Evolutionary conservation across 2,329 filamentous ascomycete genomes (phyloP), one percentile per base, ranked within the genome.

Genomic region (Fonsecaea multimorphosa): DNA sequence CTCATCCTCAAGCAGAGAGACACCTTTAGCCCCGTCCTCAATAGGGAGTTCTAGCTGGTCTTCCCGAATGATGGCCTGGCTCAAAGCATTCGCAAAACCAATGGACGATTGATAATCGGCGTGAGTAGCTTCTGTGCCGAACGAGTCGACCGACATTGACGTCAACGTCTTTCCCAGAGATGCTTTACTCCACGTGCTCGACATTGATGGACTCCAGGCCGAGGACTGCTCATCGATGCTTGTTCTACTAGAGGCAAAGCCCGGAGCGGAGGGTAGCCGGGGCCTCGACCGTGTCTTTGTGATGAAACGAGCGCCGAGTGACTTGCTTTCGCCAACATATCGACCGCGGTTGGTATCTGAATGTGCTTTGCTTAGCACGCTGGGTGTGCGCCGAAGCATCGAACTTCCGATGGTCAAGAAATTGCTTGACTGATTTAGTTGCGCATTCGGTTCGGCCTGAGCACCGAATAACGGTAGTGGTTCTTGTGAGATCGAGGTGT

Each of bases 111-210:
- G 93, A 77, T 94, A 97, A 73, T 96, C 93, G 12, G 58, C 65
- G n/a, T 66, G 66, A n/a, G 44, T 62, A 54, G 89, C 86, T 36
- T 88, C 86, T 1, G 91, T 93, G 22, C 89, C 90, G 72, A 98
- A 89, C 0, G 93, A 97, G 75, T 97, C 92, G 73, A 97, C 91
- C 3, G 93, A 97, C 83, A 95, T 91, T 2, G 93, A 94, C 0
- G 92, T 93, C 68, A 96, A 89, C 0, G 93, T 96, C 75, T 96
- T 92, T 34, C 93, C 92, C 66, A 96, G 84, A 0, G 94, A 98
- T 74, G 95, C 91, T 73, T 92, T 94, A 80, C 93, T 97, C 93
- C 93, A 97, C 0, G 91, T 95, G 70, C 93, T 96, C n/a, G 93
- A 96, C 16, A 84, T 85, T 22, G 92, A 92, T 11, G 95, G 95